Conservation (phyloP, 805 yeast genomes). For the Wickerhamomyces bisporus region DNA sequence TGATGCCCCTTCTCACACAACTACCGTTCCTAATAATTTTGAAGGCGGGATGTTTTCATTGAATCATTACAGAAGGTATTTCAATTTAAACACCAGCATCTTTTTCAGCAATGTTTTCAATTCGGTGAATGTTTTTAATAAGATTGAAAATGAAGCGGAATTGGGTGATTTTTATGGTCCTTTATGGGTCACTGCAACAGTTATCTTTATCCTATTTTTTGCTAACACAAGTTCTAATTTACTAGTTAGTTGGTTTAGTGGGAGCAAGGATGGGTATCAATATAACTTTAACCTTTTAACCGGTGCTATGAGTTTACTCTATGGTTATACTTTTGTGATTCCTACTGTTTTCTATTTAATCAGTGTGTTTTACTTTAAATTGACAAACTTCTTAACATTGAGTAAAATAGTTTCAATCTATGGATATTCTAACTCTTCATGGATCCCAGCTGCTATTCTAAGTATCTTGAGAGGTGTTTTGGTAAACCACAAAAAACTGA, state of each 20-base stretch:
- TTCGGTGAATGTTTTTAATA: slow-evolving; percentile 52
- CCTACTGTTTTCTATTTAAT: slow-evolving; percentile 53
- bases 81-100: slow-evolving; percentile 62
- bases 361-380: slow-evolving; percentile 49
- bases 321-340: slow-evolving; percentile 66
- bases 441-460: slow-evolving; percentile 78
- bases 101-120: slow-evolving; percentile 49
- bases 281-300: slow-evolving; percentile 59
- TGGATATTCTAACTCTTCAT: slow-evolving; percentile 77
- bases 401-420: slow-evolving; percentile 66
- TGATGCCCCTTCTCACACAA: neutral
- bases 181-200: slow-evolving; percentile 84
- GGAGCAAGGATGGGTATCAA: slow-evolving; percentile 42
- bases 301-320: slow-evolving; percentile 64
- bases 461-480: slow-evolving; percentile 54
- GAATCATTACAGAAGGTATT: slow-evolving; percentile 57
- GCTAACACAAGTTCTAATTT: slow-evolving; percentile 66
- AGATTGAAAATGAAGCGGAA: slow-evolving; percentile 36
- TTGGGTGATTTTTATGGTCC: slow-evolving; percentile 80
- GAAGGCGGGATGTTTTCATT: slow-evolving; percentile 49
- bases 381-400: slow-evolving; percentile 43
- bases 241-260: slow-evolving; percentile 44
- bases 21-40: slow-evolving; percentile 14
- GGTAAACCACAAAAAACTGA: slow-evolving; percentile 38
- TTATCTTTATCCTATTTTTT: slow-evolving; percentile 69